These are phyloP conservation scores for Penicillium flavigenum DNA, from an alignment of 495 filamentous ascomycete genomes.

Conservation along the genomic window DNA sequence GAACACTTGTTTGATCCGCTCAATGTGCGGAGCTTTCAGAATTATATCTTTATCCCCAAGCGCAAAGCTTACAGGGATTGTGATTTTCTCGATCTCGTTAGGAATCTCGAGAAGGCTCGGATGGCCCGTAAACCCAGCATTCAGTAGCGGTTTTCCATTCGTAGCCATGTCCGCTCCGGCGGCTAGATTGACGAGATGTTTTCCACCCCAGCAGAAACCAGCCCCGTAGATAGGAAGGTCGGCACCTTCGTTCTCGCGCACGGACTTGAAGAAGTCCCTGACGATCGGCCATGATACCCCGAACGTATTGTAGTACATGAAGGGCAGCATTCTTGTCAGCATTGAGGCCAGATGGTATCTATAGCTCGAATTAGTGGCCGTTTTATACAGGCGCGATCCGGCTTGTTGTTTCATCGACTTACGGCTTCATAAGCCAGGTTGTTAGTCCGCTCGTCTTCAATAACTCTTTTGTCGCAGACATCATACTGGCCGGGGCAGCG, in stretches of 20 bases:
- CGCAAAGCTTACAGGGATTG: conserved; percentile 54
- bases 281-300: conserved; percentile 44
- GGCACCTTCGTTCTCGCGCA: conserved; percentile 39
- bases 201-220: conserved; percentile 64
- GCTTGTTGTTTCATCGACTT: neutral
- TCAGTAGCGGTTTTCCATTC: conserved; percentile 41
- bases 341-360: neutral
- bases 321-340: conserved; percentile 23
- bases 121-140: conserved; percentile 56
- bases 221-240: conserved; percentile 43
- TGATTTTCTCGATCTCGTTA: conserved; percentile 52
- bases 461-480: neutral
- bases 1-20: neutral
- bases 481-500: neutral
- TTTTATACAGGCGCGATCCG: too few relatives aligned
- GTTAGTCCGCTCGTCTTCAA: neutral
- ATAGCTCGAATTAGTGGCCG: neutral
- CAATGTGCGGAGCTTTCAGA: neutral
- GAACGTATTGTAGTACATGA: conserved; percentile 35
- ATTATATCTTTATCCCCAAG: conserved; percentile 42
- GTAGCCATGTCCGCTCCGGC: conserved; percentile 24
- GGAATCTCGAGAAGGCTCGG: conserved; percentile 54
- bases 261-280: conserved; percentile 42
- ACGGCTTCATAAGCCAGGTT: conserved; percentile 6
- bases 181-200: conserved; percentile 45